A percentile compares a stretch with the other conserved stretches of the same genome.
phyloP scores from a whole-genome alignment of 805 yeast species.

The Hemisphaericaspora nanyangensis region DNA sequence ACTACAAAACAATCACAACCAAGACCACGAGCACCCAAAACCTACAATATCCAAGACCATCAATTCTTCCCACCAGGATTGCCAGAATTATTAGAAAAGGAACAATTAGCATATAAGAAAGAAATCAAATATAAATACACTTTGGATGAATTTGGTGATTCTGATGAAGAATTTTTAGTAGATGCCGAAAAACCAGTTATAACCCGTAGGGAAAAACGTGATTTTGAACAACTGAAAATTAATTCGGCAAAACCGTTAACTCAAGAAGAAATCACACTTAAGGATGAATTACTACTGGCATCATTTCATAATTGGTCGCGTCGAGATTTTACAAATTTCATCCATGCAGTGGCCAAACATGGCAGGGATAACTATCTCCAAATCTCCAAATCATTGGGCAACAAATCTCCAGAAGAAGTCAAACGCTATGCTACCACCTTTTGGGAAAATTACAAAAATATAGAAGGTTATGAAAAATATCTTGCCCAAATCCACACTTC shows the following conservation, averaged over 20 bases:
- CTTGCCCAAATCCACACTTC: slow-evolving; percentile 69
- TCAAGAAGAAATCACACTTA: slow-evolving; percentile 55
- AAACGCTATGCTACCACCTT: slow-evolving; percentile 54
- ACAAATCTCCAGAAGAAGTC: slow-evolving; percentile 58
- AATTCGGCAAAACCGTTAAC: slow-evolving; percentile 56
- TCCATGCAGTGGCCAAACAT: slow-evolving; percentile 64
- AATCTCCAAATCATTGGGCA: slow-evolving; percentile 54
- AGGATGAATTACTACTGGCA: slow-evolving; percentile 48
- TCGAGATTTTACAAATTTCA: slow-evolving; percentile 68
- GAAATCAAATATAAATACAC: slow-evolving; percentile 57
- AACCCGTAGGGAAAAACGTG: slow-evolving; percentile 34
- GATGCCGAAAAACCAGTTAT: slow-evolving; percentile 41
- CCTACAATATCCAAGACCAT: slow-evolving; percentile 62
- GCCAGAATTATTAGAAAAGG: slow-evolving; percentile 53
- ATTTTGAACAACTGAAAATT: slow-evolving; percentile 51
- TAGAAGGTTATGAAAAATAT: slow-evolving; percentile 71
- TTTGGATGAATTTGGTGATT: slow-evolving; percentile 56
- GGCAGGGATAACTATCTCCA: slow-evolving; percentile 51
- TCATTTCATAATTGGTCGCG: slow-evolving; percentile 70
- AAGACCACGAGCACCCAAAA: slow-evolving; percentile 58
- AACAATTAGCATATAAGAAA: slow-evolving; percentile 60
- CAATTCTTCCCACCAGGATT: slow-evolving; percentile 65
- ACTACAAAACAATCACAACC: slow-evolving; percentile 5
- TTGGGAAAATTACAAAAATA: slow-evolving; percentile 57
- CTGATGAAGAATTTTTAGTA: slow-evolving; percentile 47